Evolutionary conservation across 2,329 filamentous ascomycete species (phyloP), one percentile per base, ranked within the genome.

Genomic region (Ophiosphaerella narmari): DNA sequence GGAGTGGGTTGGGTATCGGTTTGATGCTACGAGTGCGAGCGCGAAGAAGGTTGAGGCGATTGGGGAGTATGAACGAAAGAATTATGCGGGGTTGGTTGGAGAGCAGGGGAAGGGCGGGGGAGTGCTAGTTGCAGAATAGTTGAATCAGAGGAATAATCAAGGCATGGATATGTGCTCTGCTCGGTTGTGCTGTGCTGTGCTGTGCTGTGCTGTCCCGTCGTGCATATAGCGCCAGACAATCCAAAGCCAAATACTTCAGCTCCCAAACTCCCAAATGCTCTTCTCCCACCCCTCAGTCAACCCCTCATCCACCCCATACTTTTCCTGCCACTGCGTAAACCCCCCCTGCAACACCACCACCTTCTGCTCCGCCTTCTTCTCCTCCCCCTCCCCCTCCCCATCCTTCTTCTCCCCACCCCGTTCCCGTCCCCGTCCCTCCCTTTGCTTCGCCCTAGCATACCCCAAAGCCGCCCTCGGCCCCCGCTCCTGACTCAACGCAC

Each of bases 321-420:
- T 78, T 76, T 95, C 86, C 80, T 96, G 91, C 94, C 94, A 99
- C 49, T 87, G 84, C 12, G 85, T 82, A 70, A 97, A 99, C 1
- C 94, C 94, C 0, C 85, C 82, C 43, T 95, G 89, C 3, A 97
- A 78, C 6, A 97, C 86, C 71, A 83, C 88, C 5, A 97, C 87
- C 63, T 86, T 84, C 77, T 97, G 93, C 32, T 55, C 57, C 32
- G 52, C 54, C 4, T 53, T 57, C 48, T 55, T 46, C 44, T 33
- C 62, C 54, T 39, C 45, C 18, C 16, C 16, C 62, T 4, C 75
- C 7, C 23, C 16, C 23, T 33, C 37, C 43, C 78, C 65, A 55
- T 18, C 16, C 16, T 18, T 18, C 16, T 18, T 18, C 16, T 18
- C 16, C 16, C 16, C 16, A 3, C 16, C 16, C 16, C 23, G 16